Evolutionary conservation across 2,329 filamentous ascomycete genomes (phyloP).

Genomic region (Ceratocystiopsis minuta): DNA sequence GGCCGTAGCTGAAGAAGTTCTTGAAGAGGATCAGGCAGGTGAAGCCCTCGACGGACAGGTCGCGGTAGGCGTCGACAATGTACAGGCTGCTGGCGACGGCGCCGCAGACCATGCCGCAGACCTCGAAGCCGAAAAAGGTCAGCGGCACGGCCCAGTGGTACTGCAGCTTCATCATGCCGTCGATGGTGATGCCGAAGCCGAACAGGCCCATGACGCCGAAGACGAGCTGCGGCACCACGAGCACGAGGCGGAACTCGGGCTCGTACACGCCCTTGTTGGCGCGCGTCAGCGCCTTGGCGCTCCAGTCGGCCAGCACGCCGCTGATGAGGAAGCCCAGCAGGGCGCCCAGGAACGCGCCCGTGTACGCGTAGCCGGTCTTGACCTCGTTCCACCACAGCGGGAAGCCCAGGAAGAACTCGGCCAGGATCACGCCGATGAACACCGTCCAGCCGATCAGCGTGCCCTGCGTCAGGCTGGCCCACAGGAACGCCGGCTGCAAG

Average conservation of each 20-base stretch:
- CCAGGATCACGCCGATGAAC: conserved; percentile 70
- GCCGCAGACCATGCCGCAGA: conserved; percentile 81
- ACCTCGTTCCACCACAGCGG: conserved; percentile 70
- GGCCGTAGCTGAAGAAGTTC: conserved; percentile 75
- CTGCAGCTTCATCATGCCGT: conserved; percentile 31
- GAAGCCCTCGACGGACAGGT: conserved; percentile 73
- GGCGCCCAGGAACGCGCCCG: conserved; percentile 70
- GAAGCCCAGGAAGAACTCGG: conserved; percentile 63
- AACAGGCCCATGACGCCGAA: conserved; percentile 64
- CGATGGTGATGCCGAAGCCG: conserved; percentile 62
- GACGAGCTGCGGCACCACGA: conserved; percentile 68
- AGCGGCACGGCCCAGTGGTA: conserved; percentile 61
- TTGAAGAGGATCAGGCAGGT: conserved; percentile 87
- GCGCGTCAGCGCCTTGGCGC: conserved; percentile 50
- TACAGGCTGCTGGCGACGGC: conserved; percentile 75
- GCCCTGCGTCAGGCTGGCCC: conserved; percentile 65
- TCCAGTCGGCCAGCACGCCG: conserved; percentile 55
- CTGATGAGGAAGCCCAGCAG: conserved; percentile 60
- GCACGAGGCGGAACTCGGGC: conserved; percentile 72
- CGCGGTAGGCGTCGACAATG: conserved; percentile 80
- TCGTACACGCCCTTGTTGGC: conserved; percentile 71
- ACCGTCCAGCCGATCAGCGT: conserved; percentile 91
- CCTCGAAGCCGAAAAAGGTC: conserved; percentile 68
- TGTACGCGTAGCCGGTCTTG: conserved; percentile 72
- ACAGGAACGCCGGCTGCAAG: conserved; percentile 69